A percentile compares a stretch with the other conserved stretches of the same genome.
phyloP scores from a whole-genome alignment of 108 stramenopile species.

The Skeletonema tropicum region DNA sequence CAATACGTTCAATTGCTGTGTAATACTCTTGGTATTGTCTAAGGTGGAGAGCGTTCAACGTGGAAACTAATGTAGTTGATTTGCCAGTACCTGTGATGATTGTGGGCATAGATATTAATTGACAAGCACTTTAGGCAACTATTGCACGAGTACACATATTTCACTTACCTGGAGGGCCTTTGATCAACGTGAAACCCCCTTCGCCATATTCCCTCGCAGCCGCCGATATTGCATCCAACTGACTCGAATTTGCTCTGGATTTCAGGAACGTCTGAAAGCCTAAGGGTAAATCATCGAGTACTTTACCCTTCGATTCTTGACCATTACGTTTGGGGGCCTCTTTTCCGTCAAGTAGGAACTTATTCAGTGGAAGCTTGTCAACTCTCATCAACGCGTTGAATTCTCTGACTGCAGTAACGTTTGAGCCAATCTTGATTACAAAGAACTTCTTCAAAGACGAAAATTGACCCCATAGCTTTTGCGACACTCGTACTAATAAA shows the following conservation, averaged over 20 bases:
- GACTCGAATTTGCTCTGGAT: constrained; percentile 48
- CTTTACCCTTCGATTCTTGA: constrained; percentile 7
- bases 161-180: constrained; percentile 58
- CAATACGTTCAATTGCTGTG: constrained; percentile 43
- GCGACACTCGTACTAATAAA: constrained; percentile 38
- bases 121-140: neutral
- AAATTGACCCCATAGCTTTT: constrained; percentile 44
- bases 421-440: constrained; percentile 49
- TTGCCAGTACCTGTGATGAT: constrained; percentile 67
- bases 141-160: neutral
- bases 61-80: constrained; percentile 76
- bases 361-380: constrained; percentile 43
- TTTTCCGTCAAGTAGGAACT: constrained; percentile 39
- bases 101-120: neutral
- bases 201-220: constrained; percentile 48
- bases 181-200: constrained; percentile 65
- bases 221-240: constrained; percentile 51
- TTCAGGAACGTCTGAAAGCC: constrained; percentile 52
- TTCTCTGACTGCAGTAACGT: constrained; percentile 57
- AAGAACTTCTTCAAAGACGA: constrained; percentile 40
- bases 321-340: neutral
- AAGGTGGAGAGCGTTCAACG: constrained; percentile 78
- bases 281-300: constrained; percentile 28
- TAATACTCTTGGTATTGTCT: constrained; percentile 58
- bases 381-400: constrained; percentile 44